Evolutionary conservation across 2,329 filamentous ascomycete genomes (phyloP), one percentile per base, ranked within the genome.

Genomic region (Epichloe bromicola): DNA sequence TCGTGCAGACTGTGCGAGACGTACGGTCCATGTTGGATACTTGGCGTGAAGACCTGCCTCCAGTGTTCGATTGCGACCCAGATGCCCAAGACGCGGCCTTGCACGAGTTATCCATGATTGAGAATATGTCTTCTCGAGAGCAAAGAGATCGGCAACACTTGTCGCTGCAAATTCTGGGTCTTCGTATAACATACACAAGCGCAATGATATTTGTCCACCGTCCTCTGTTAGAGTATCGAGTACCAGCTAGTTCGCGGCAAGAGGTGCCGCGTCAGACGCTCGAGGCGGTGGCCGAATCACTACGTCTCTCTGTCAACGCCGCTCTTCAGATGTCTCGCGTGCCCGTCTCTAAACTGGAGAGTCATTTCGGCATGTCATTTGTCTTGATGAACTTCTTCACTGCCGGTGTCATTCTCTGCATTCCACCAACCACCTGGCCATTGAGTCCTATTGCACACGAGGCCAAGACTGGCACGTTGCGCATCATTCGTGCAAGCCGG

Each of bases 291-390:
- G 54, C 58, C 17, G 60, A 64, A 39, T 58, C 57, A 15, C 52
- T 58, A 15, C 51, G 56, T 38, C 26, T 55, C 15, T 57, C 59
- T 11, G 61, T 61, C 10, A 55, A 55, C 34, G 60, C 62, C 14
- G 62, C 62, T 10, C 53, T 65, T 15, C 59, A 61, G 12, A 63
- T 63, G 47, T 64, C 62, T 15, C 56, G 56, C 12, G 54, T 59
- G 4, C 60, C 60, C 0, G 57, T 63, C 11, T 53, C 54, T 44
- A 51, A 56, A 23, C 62, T 64, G 47, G 55, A 60, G 45, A 52
- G 57, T 19, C 58, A 64, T 33, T 59, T 55, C 23, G 51, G 51
- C 46, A 45, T 58, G 44, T 52, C 55, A 12, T 56, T 56, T 43
- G 43, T 55, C 10, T 51, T 58, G 37, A 51, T 56, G 33, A 54